Percentiles rank a stretch among this genome's conserved stretches.
Evolutionary conservation across 1,139 yeast genomes (phyloP).

Genomic region (Suhomyces ambrosiae): DNA sequence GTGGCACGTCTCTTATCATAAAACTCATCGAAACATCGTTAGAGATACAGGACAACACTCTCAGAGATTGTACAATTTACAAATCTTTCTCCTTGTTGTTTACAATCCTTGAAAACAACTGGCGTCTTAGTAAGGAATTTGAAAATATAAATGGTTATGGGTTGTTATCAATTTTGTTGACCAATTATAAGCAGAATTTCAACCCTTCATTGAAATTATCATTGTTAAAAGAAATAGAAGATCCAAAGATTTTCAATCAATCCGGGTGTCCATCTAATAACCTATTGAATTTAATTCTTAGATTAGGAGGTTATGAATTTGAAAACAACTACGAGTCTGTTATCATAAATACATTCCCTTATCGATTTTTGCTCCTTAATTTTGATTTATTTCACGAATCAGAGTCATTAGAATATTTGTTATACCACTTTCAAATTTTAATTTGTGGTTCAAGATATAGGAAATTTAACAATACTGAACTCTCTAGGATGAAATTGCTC

Average conservation of each 20-base stretch:
- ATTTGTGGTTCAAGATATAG: conserved; percentile 52
- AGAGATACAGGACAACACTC: conserved; percentile 14
- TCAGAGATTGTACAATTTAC: conserved; percentile 26
- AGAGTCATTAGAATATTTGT: conserved; percentile 50
- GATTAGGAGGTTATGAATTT: conserved; percentile 30
- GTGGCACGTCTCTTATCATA: conserved; percentile 40
- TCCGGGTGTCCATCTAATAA: conserved; percentile 8
- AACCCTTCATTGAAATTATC: conserved; percentile 24
- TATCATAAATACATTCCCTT: conserved; percentile 33
- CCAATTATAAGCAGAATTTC: conserved; percentile 29
- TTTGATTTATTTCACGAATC: conserved; percentile 39
- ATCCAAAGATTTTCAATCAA: not conserved
- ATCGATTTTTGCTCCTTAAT: conserved; percentile 34
- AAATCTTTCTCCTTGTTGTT: conserved; percentile 30
- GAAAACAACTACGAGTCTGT: conserved; percentile 30
- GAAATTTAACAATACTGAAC: conserved; percentile 50
- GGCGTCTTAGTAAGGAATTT: conserved; percentile 46
- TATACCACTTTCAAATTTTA: conserved; percentile 59
- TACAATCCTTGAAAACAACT: conserved; percentile 32
- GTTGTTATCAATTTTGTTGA: conserved; percentile 34
- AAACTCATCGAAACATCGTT: conserved; percentile 33
- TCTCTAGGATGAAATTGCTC: conserved; percentile 55
- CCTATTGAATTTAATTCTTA: conserved; percentile 26
- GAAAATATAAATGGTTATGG: conserved; percentile 48
- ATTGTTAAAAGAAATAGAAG: conserved; percentile 4